Conservation (phyloP, 2,329 filamentous ascomycete species). For the Graphilbum sp. region DNA sequence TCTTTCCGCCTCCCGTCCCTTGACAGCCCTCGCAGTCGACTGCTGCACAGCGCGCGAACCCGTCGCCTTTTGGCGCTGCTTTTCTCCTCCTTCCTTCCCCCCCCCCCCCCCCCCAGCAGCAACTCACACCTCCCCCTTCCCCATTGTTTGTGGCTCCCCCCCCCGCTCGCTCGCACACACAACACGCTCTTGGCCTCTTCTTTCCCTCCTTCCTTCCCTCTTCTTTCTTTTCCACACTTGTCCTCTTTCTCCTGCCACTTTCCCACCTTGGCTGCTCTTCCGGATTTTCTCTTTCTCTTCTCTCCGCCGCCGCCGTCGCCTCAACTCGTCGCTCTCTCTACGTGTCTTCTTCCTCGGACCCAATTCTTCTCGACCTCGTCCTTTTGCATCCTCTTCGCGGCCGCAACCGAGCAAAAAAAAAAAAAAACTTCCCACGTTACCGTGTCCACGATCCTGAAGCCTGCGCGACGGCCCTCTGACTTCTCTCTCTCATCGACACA, state of each 20-base stretch:
- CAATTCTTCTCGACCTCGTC: no score
- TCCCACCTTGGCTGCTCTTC: neutral
- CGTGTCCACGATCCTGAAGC: no score
- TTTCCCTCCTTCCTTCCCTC: neutral
- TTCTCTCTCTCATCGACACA: no score
- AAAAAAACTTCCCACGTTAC: no score
- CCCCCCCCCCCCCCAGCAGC: neutral
- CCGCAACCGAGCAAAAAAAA: no score
- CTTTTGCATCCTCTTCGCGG: no score
- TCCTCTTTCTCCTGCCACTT: neutral
- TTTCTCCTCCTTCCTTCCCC: neutral
- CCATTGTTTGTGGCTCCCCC: neutral
- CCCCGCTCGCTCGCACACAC: neutral
- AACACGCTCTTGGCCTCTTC: neutral
- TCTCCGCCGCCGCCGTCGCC: neutral
- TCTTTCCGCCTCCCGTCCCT: conserved; percentile 1
- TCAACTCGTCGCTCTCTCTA: neutral
- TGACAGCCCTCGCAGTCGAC: neutral
- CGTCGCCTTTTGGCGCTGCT: neutral
- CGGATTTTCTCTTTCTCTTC: conserved; percentile 1
- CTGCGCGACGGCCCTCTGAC: no score
- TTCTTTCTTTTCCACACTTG: neutral
- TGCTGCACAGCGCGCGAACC: neutral
- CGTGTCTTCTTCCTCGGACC: no score
- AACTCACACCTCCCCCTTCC: neutral